Evolutionary conservation across 1,284 basidiomycete genomes (phyloP), one percentile per base, ranked within the genome.

Genomic region (Vanrija sp.): DNA sequence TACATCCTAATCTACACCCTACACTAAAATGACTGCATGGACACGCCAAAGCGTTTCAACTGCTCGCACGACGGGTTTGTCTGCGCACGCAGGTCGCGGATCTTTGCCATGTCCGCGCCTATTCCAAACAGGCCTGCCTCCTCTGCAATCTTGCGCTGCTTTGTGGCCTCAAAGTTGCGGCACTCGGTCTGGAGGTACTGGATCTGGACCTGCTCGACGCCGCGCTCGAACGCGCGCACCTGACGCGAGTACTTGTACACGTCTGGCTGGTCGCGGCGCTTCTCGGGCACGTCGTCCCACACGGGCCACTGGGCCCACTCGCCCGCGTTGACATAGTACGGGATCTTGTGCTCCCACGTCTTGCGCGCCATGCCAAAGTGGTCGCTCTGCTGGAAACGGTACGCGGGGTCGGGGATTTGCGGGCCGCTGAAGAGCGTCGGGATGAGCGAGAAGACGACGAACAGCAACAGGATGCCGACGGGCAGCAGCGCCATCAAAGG

Each of bases 111-210:
- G 72, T 96, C 87, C 18, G 90, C 88, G 19, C 90, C 88, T 57
- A 93, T 79, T 2, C 92, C 93, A 71, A 96, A 91, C 64, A 95
- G 78, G 3, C 92, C 93, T 3, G 89, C 78, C 63, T 91, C 87
- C 5, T 83, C 80, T 46, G 91, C 86, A 67, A 87, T 86, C 58
- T 80, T 78, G 49, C 67, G 66, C 46, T 71, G 66, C 53, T 68
- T 68, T 1, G 45, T 39, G 26, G 66, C 65, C 40, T 67, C 61
- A 53, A 70, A 72, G 38, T 66, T 65, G 53, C 71, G 62, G 58
- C 67, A 75, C 68, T 73, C 56, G 23, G 49, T 45, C 67, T 87
- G 88, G 50, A 91, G 76, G 51, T 84, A 82, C 57, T 85, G 81
- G 6, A 85, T 86, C 70, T 88, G 94, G 45, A 79, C 76, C 49